phyloP scores from a whole-genome alignment of 257 asterid genomes.

The Lavandula angustifolia region DNA sequence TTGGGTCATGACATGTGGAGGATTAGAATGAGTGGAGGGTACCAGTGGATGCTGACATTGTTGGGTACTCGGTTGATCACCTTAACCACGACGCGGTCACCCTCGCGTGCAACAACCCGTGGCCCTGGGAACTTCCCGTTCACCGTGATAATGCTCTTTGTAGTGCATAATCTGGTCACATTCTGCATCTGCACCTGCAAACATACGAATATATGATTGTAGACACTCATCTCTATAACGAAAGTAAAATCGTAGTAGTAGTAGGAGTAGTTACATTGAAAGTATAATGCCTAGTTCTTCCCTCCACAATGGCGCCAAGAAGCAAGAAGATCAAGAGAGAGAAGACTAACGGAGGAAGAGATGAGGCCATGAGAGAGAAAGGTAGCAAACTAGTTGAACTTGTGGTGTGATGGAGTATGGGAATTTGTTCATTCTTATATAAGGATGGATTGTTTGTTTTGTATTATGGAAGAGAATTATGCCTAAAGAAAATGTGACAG shows the following conservation, averaged over 20 bases:
- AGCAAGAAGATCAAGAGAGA: slow-evolving; percentile 3
- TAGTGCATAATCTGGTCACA: slow-evolving; percentile 61
- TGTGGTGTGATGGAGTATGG: not conserved
- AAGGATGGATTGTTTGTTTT: slow-evolving; percentile 6
- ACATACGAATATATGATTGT: not conserved
- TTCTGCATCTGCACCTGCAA: slow-evolving; percentile 55
- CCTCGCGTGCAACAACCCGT: slow-evolving; percentile 59
- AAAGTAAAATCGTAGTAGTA: not conserved
- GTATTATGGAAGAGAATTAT: slow-evolving; percentile 23
- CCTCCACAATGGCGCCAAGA: not conserved
- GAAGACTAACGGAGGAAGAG: not conserved
- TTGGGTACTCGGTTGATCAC: slow-evolving; percentile 59
- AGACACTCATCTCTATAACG: not conserved
- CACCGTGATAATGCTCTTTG: slow-evolving; percentile 55
- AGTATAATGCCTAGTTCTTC: slow-evolving; percentile 43
- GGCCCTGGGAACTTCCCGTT: slow-evolving; percentile 77
- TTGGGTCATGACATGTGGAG: too few relatives aligned
- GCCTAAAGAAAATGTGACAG: slow-evolving; percentile 29
- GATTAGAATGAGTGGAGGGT: not conserved
- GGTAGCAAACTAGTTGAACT: not conserved
- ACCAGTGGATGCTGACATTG: slow-evolving; percentile 73
- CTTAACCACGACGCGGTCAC: slow-evolving; percentile 55
- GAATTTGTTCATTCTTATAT: not conserved
- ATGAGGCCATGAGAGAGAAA: slow-evolving; percentile 7
- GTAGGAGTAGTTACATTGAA: slow-evolving; percentile 38